Base-by-base conservation (phyloP, 805 yeast genomes). In the Candida dajiaensis region DNA sequence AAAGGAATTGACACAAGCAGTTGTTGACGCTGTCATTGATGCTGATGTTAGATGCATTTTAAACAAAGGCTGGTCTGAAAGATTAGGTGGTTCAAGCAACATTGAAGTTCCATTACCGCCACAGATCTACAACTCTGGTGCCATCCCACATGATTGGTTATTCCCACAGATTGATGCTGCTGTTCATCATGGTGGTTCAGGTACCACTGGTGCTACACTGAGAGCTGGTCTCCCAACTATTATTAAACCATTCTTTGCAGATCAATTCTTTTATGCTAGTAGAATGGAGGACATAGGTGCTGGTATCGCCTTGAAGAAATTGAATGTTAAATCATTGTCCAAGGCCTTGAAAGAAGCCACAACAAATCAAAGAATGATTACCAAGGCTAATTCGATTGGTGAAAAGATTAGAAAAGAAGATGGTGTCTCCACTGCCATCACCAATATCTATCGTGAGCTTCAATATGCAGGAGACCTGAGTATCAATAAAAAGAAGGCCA, bases 181-280 rank as follows among this genome's bases (percentile, higher is more conserved):
- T 0, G 97, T 92, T 4, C 98, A 92, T 62, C 98, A 92, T 62
- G 98, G 98, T 36, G 98, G 98, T 0, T 84, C 96, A 0, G 98
- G 98, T 2, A 88, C 97, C 0, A 92, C 97, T 0, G 98, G 98
- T 8, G 96, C 97, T 0, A 77, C 95, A 2, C 63, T 92, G 45
- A 71, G 90, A 50, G 84, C 86, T 13, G 98, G 98, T 0, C 64
- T 85, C 28, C 97, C 98, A 1, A 89, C 96, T 0, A 76, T 92
- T 29, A 80, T 92, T 56, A 92, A 90, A 63, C 98, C 98, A 2
- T 92, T 92, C 59, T 92, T 92, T 63, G 98, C 97, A 0, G 98
- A 92, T 65, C 98, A 92, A 65, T 90, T 87, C 61, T 92, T 92
- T 62, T 92, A 87, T 63, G 97, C 95, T 0, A 71, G 77, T 20